Evolutionary conservation across 345 rosid genomes (phyloP), one percentile per base, ranked within the genome.

Genomic region (Durio zibethinus): DNA sequence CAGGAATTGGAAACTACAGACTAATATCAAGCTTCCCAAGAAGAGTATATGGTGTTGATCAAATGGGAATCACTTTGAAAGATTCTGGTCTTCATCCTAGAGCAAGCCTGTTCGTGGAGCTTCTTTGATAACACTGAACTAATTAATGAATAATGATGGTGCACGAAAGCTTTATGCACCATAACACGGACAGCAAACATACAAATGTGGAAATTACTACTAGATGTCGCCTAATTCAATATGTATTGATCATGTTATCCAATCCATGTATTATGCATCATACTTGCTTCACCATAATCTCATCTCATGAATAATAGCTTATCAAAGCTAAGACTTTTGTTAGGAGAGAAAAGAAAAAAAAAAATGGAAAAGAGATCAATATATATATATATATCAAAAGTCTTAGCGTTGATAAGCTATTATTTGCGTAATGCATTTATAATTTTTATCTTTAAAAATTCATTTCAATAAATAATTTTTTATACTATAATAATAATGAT

Each of bases 51-150:
- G 86, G 90, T 5, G 80, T 62, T 36, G 90, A 90, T 76, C 86
- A 86, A 70, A 78, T 83, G 83, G 88, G 87, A 36, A 76, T 84
- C 83, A 88, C 83, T 7, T 84, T 87, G 2, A 84, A 83, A 76
- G 90, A 87, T 14, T 87, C 92, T 63, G 90, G 90, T 45, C 87
- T 90, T 25, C 82, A 86, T 83, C 89, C 89, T 31, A 81, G 91
- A 83, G 88, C 92, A 78, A 87, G 83, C 82, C 82, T 87, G 65
- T 90, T 88, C 84, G 47, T 90, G 18, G 92, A 88, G 84, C 87
- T 84, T 65, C 72, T 78, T 18, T 86, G 72, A 85, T 4, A 14
- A 20, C 4, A 31, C 7, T 31, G 3, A 1, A 18, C 16, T 10
- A 10, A 27, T 12, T 60, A 5, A 60, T 29, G 11, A 67, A 0